Evolutionary conservation across 2,329 filamentous ascomycete genomes (phyloP).

Genomic region (Penicillium griseofulvum): DNA sequence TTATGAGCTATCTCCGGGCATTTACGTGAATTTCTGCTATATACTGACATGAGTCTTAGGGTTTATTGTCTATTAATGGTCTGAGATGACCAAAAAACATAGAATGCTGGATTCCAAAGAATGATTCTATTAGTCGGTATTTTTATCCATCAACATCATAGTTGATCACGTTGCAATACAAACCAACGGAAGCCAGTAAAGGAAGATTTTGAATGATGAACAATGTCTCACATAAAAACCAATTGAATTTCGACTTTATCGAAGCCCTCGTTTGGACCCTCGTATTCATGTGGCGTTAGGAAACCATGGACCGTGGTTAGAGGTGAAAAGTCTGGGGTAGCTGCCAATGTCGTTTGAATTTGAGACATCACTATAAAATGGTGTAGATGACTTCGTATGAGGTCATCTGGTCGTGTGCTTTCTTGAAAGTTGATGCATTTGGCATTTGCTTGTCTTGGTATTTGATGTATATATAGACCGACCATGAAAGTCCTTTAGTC

Average conservation of each 20-base stretch:
- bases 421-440: background rate
- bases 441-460: background rate
- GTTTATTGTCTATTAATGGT: background rate
- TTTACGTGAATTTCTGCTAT: no score
- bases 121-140: background rate
- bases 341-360: background rate
- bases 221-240: conserved; percentile 13
- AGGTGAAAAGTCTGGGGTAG: background rate
- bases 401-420: conserved; percentile 2
- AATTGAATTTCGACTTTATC: background rate
- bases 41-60: no score
- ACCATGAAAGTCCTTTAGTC: background rate
- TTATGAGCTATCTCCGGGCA: no score
- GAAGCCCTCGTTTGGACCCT: conserved; percentile 1
- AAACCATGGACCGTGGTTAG: background rate
- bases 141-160: background rate
- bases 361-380: background rate
- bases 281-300: conserved; percentile 10
- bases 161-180: background rate
- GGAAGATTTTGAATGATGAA: background rate
- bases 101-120: background rate
- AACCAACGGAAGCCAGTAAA: background rate
- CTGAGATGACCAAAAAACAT: background rate
- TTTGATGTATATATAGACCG: background rate
- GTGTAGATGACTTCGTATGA: conserved; percentile 1